Evolutionary conservation across 2,329 filamentous ascomycete species (phyloP).

Genomic region (Dothideomycetes sp.): DNA sequence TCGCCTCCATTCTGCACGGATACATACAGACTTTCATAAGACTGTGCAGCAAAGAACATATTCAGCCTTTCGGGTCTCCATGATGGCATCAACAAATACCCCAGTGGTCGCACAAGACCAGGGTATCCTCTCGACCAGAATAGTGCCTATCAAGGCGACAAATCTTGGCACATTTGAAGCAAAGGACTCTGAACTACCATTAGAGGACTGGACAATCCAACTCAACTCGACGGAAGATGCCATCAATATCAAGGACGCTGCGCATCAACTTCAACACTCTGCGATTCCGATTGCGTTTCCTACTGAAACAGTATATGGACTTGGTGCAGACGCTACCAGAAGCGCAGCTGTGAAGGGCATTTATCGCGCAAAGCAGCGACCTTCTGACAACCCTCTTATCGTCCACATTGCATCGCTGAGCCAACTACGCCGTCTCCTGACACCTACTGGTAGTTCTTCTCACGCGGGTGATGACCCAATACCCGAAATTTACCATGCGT

Average conservation of each 20-base stretch:
- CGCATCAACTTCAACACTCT: slow-evolving; percentile 50
- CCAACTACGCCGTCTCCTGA: slow-evolving; percentile 59
- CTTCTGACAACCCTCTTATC: slow-evolving; percentile 91
- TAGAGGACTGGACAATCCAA: slow-evolving; percentile 24
- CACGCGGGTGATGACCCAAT: slow-evolving; percentile 35
- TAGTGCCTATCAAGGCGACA: slow-evolving; percentile 29
- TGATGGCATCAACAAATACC: neutral
- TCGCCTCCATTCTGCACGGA: too few species aligned
- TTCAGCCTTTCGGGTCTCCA: neutral
- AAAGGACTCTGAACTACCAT: slow-evolving; percentile 15
- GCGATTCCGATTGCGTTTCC: slow-evolving; percentile 84
- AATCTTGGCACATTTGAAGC: slow-evolving; percentile 27
- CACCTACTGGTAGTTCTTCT: slow-evolving; percentile 16
- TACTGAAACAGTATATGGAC: slow-evolving; percentile 93
- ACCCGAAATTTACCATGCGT: slow-evolving; percentile 62
- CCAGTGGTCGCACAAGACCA: neutral
- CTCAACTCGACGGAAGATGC: slow-evolving; percentile 28
- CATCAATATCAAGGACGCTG: slow-evolving; percentile 51
- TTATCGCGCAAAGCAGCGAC: slow-evolving; percentile 79
- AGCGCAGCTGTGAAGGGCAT: slow-evolving; percentile 80
- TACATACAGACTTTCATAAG: too few species aligned
- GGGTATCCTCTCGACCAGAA: slow-evolving; percentile 16
- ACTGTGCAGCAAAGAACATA: too few species aligned
- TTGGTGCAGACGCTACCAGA: slow-evolving; percentile 90
- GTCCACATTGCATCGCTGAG: slow-evolving; percentile 75